Evolutionary conservation across 1,284 basidiomycete genomes (phyloP).

Genomic region (Sanghuangporus sanghuang): DNA sequence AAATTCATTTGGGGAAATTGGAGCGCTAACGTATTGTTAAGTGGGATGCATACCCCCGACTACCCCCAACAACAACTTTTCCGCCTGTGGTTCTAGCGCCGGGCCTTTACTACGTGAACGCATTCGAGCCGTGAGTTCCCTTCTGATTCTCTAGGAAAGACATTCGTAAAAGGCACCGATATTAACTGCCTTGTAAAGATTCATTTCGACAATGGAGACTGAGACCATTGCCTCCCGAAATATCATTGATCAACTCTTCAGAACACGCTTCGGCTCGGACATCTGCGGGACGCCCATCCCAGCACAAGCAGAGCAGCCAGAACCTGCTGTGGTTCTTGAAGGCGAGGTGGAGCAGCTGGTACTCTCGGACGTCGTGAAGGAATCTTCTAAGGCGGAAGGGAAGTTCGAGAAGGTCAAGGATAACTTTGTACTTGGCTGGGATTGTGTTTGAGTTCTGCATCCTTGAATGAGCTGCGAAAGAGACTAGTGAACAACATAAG

Average conservation of each 20-base stretch:
- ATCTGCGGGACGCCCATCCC: slow-evolving; percentile 42
- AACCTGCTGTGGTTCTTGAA: slow-evolving; percentile 4
- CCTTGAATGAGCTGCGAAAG: not conserved
- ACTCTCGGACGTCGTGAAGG: slow-evolving; percentile 23
- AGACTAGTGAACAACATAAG: not conserved
- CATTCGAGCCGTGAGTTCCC: slow-evolving; percentile 72
- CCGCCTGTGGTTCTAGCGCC: slow-evolving; percentile 72
- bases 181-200: slow-evolving; percentile 33
- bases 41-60: slow-evolving; percentile 76
- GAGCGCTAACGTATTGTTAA: slow-evolving; percentile 24
- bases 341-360: slow-evolving; percentile 20
- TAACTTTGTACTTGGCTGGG: slow-evolving; percentile 62
- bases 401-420: slow-evolving; percentile 10
- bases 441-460: slow-evolving; percentile 36
- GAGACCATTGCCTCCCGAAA: slow-evolving; percentile 83
- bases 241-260: slow-evolving; percentile 70
- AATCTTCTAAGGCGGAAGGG: slow-evolving; percentile 17
- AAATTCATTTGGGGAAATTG: not conserved
- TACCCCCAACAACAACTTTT: slow-evolving; percentile 64
- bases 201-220: slow-evolving; percentile 90
- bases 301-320: not conserved
- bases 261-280: slow-evolving; percentile 58
- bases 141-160: not conserved
- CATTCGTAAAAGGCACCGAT: not conserved
- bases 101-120: slow-evolving; percentile 85